Evolutionary conservation across 768 basidiomycete species (phyloP), one percentile per base, ranked within the genome.

Genomic region (Gymnopilus dilepis): DNA sequence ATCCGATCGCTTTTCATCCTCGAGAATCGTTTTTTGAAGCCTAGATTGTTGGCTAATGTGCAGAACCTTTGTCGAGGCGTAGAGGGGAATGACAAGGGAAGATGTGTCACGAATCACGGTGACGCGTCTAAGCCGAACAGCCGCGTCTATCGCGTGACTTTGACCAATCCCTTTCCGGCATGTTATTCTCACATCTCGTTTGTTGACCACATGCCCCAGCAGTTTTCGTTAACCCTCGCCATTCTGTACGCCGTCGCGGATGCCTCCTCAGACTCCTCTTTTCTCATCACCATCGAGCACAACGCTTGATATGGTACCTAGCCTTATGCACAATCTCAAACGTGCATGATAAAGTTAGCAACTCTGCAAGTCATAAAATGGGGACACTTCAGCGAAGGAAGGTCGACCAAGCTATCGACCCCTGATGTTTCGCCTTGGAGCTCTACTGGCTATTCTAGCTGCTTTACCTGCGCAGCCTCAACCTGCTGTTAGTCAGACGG

Each of bases 291-390:
- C 21, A 11, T 13, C 38, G 52, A 17, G 34, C 33, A 30, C 15
- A n/a, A 6, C 47, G n/a, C 28, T 15, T 50, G 17, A 33, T 37
- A 37, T 54, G 34, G 34, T 26, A 54, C 24, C 6, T 15, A 5
- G 26, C 34, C 34, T 54, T 38, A 37, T 54, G 34, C 34, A 17
- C 24, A 37, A 17, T 13, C 15, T 54, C 52, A 17, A 54, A 54
- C 52, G 52, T 54, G 52, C 52, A 24, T 54, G 52, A 40, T 54
- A 54, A 38, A 54, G 37, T 54, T 54, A 54, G 52, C 52, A 40
- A 17, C 52, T 38, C 52, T 13, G 3, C 34, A 38, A 6, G 13
- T 34, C 52, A 54, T 54, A 54, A 54, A 54, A 13, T 26, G 21
- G 21, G n/a, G 19, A 19, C 8, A 33, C 19, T 26, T n/a, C 19